phyloP scores from a whole-genome alignment of 805 yeast species.

The Cyberlindnera euphorbiae region DNA sequence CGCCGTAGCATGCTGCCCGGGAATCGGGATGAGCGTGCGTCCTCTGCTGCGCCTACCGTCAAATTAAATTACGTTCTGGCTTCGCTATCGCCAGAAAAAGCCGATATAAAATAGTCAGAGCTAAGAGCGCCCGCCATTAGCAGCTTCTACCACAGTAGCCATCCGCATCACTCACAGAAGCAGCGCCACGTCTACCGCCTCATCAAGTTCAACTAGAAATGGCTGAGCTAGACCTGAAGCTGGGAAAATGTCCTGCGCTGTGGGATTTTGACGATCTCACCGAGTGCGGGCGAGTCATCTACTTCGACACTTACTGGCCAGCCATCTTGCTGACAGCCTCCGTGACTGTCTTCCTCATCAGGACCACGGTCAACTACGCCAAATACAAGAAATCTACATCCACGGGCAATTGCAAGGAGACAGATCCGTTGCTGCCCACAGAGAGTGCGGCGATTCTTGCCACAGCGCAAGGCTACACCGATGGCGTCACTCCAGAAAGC shows the following conservation, averaged over 20 bases:
- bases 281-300: slow-evolving; percentile 40
- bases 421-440: slow-evolving; percentile 14
- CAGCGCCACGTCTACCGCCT: too few species aligned
- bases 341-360: slow-evolving; percentile 12
- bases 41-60: too few species aligned
- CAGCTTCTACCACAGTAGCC: too few species aligned
- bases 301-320: slow-evolving; percentile 36
- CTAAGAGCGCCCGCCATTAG: too few species aligned
- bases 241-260: slow-evolving; percentile 15
- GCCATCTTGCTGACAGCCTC: slow-evolving; percentile 27
- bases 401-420: slow-evolving; percentile 10
- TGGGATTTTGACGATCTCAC: slow-evolving; percentile 67
- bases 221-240: slow-evolving; percentile 6
- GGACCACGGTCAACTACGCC: slow-evolving; percentile 10
- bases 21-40: too few species aligned
- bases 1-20: too few species aligned
- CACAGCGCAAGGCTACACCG: slow-evolving; percentile 3
- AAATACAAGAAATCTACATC: background rate
- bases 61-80: too few species aligned
- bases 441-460: slow-evolving; percentile 12
- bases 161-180: too few species aligned
- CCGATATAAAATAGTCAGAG: too few species aligned
- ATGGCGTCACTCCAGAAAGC: slow-evolving; percentile 1
- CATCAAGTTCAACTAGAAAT: too few species aligned
- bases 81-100: too few species aligned